A percentile compares a stretch with the other conserved stretches of the same genome.
phyloP scores from a whole-genome alignment of 108 stramenopile genomes.

The Conticribra weissflogii region DNA sequence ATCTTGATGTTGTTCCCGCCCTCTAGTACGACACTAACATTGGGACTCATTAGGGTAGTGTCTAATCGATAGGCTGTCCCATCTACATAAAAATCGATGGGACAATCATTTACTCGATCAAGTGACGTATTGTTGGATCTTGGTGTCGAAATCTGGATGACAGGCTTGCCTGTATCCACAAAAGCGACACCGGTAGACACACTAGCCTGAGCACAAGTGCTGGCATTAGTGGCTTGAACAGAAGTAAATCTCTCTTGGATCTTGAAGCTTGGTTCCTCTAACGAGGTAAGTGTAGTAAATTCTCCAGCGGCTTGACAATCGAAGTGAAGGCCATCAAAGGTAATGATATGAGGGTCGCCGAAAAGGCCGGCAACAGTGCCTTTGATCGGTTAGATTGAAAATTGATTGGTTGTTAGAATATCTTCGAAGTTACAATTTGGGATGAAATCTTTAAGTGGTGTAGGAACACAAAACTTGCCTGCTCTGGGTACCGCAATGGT shows the following conservation, averaged over 20 bases:
- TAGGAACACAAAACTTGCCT: too few relatives aligned
- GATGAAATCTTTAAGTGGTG: too few relatives aligned
- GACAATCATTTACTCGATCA: background rate
- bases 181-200: conserved; percentile 22
- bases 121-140: background rate
- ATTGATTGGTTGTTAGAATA: too few relatives aligned
- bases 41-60: background rate
- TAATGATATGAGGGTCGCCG: conserved; percentile 20
- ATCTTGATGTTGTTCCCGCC: background rate
- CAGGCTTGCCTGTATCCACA: conserved; percentile 11
- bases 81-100: conserved; percentile 23
- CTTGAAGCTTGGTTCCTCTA: conserved; percentile 13
- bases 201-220: conserved; percentile 13
- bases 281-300: conserved; percentile 16
- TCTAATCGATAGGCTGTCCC: background rate
- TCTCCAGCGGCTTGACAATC: conserved; percentile 30
- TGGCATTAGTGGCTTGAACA: conserved; percentile 1
- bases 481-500: too few relatives aligned
- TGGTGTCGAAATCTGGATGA: conserved; percentile 17
- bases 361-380: background rate
- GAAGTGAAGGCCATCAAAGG: conserved; percentile 17
- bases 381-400: too few relatives aligned
- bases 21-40: background rate
- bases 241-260: conserved; percentile 27
- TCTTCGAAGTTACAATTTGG: too few relatives aligned